Conservation (phyloP, 2,329 filamentous ascomycete genomes). For the Phyllosticta citrichinensis region DNA sequence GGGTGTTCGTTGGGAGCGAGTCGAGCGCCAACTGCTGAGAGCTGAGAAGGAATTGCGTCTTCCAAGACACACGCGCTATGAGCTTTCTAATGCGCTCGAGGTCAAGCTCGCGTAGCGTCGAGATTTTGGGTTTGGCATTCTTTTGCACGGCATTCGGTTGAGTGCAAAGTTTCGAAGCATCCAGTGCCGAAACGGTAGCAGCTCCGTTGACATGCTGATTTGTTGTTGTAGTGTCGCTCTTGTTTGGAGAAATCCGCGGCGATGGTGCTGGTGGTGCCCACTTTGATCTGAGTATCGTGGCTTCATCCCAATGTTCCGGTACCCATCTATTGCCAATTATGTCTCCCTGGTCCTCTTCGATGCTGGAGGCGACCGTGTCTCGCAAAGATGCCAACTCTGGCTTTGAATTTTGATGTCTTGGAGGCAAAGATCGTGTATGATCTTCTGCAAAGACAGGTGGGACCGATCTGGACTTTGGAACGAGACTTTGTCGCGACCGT, state of each 20-base stretch:
- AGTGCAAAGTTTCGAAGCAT: neutral
- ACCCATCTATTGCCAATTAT: neutral
- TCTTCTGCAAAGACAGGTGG: neutral
- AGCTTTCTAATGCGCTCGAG: constrained; percentile 5
- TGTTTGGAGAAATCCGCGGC: neutral
- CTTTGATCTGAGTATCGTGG: neutral
- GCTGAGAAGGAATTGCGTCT: neutral
- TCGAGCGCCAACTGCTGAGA: constrained; percentile 4
- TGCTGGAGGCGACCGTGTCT: neutral
- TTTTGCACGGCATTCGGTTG: neutral
- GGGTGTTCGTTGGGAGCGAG: neutral
- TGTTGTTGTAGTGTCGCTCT: neutral
- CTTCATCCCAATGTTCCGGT: neutral
- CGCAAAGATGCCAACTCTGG: neutral
- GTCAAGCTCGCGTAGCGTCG: neutral
- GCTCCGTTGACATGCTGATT: neutral
- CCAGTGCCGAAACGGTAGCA: too few relatives aligned
- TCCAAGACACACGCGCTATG: constrained; percentile 8
- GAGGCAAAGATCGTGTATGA: neutral
- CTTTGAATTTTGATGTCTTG: neutral
- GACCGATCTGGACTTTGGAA: neutral
- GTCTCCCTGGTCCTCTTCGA: neutral
- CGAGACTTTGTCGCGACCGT: neutral
- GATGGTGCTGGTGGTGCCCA: neutral
- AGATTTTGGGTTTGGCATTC: neutral